phyloP scores from a whole-genome alignment of 2,329 filamentous ascomycete species.

The Phyllosticta paracitricarpa region DNA sequence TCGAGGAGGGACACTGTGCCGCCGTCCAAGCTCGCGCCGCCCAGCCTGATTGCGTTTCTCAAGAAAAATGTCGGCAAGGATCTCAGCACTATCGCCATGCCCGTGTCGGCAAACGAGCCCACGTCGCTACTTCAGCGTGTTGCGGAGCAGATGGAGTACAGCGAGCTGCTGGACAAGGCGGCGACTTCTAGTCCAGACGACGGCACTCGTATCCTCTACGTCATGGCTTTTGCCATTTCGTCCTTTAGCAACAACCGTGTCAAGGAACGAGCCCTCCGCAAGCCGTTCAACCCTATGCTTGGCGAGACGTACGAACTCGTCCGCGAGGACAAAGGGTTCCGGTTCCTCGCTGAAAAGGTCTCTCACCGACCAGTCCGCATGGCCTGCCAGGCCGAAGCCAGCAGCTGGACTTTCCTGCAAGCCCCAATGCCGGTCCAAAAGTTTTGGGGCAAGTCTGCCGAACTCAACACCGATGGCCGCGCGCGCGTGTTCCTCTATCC shows the following conservation, averaged over 20 bases:
- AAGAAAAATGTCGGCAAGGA: constrained; percentile 98
- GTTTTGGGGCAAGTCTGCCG: constrained; percentile 96
- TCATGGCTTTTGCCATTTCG: constrained; percentile 85
- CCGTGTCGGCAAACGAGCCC: constrained; percentile 91
- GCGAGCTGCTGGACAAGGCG: constrained; percentile 65
- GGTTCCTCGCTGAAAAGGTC: constrained; percentile 92
- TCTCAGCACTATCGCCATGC: constrained; percentile 93
- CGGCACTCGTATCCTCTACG: constrained; percentile 67
- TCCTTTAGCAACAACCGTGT: constrained; percentile 71
- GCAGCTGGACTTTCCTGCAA: constrained; percentile 77
- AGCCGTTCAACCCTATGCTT: constrained; percentile 94
- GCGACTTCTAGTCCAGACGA: constrained; percentile 41
- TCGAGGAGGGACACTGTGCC: constrained; percentile 60
- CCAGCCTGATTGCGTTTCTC: constrained; percentile 85
- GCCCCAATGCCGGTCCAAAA: constrained; percentile 85
- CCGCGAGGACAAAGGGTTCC: constrained; percentile 75
- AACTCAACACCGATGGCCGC: constrained; percentile 86
- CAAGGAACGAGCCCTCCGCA: constrained; percentile 85
- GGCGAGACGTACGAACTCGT: constrained; percentile 94
- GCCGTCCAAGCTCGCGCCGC: constrained; percentile 66
- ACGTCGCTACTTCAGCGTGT: constrained; percentile 78
- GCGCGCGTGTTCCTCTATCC: constrained; percentile 64
- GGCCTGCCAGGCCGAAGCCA: constrained; percentile 84
- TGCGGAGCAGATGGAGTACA: constrained; percentile 87
- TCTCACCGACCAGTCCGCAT: constrained; percentile 85